A percentile compares a stretch with the other conserved stretches of the same genome.
Conservation (phyloP, 257 asterid genomes). For the Craterostigma plantagineum region DNA sequence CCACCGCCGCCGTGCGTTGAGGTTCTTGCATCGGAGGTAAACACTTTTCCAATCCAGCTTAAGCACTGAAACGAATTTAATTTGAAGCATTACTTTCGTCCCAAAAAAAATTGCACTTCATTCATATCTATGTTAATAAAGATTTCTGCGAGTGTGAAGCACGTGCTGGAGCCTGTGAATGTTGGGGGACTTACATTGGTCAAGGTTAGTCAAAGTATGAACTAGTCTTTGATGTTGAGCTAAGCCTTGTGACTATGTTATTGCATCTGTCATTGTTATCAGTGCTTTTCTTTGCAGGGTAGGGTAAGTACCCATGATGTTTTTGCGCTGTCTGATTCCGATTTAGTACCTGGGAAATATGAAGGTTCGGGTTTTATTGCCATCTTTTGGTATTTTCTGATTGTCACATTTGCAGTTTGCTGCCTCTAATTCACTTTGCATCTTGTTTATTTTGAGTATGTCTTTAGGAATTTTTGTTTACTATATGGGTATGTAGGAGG, state of each 20-base stretch:
- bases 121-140: constrained; percentile 8
- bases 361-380: constrained; percentile 55
- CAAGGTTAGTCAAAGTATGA: constrained; percentile 25
- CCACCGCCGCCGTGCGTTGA: constrained; percentile 76
- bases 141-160: constrained; percentile 38
- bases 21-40: constrained; percentile 52
- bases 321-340: constrained; percentile 61
- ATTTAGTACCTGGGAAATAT: constrained; percentile 88
- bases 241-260: background rate
- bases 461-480: background rate
- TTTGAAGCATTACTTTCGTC: background rate
- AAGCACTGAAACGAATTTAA: background rate
- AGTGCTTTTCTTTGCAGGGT: constrained; percentile 37
- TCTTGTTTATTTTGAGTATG: background rate
- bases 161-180: constrained; percentile 43
- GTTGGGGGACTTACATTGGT: constrained; percentile 56
- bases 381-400: too few relatives aligned
- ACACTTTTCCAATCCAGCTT: background rate
- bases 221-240: background rate
- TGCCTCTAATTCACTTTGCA: background rate
- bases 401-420: background rate
- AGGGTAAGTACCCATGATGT: constrained; percentile 86
- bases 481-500: constrained; percentile 44
- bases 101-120: background rate
- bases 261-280: background rate